These are phyloP conservation scores for Penicillium freii DNA, from an alignment of 2,329 filamentous ascomycete genomes.

Conservation along the genomic window DNA sequence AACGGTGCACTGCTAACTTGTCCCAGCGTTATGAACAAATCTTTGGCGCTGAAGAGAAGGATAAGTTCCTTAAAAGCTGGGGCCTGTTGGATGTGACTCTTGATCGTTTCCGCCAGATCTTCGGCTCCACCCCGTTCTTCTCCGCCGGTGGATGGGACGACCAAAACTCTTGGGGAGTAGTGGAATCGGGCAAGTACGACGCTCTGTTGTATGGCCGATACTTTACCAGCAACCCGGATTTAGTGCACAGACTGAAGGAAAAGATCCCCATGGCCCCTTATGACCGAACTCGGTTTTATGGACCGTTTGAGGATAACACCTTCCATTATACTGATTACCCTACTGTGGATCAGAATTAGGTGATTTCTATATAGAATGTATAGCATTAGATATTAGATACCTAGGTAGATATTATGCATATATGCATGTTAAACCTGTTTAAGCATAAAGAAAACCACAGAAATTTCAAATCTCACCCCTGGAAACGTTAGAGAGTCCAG, in stretches of 20 bases:
- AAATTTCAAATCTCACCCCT: neutral
- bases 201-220: slow-evolving; percentile 49
- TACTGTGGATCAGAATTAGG: slow-evolving; percentile 9
- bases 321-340: slow-evolving; percentile 34
- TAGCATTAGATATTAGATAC: neutral
- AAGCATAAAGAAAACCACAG: neutral
- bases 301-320: slow-evolving; percentile 36
- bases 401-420: too few species aligned
- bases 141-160: slow-evolving; percentile 56
- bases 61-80: slow-evolving; percentile 51
- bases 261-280: slow-evolving; percentile 44
- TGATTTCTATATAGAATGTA: neutral
- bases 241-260: slow-evolving; percentile 46
- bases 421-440: neutral
- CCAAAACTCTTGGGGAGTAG: slow-evolving; percentile 50
- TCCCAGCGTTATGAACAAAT: slow-evolving; percentile 52
- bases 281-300: slow-evolving; percentile 48
- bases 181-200: slow-evolving; percentile 51
- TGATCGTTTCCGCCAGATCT: slow-evolving; percentile 51
- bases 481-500: neutral
- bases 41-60: slow-evolving; percentile 50
- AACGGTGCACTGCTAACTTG: neutral
- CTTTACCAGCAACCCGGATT: slow-evolving; percentile 52
- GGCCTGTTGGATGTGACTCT: slow-evolving; percentile 48
- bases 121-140: slow-evolving; percentile 55